Base-by-base conservation (phyloP, 208 protist genomes). In the Trypanosoma congolense region DNA sequence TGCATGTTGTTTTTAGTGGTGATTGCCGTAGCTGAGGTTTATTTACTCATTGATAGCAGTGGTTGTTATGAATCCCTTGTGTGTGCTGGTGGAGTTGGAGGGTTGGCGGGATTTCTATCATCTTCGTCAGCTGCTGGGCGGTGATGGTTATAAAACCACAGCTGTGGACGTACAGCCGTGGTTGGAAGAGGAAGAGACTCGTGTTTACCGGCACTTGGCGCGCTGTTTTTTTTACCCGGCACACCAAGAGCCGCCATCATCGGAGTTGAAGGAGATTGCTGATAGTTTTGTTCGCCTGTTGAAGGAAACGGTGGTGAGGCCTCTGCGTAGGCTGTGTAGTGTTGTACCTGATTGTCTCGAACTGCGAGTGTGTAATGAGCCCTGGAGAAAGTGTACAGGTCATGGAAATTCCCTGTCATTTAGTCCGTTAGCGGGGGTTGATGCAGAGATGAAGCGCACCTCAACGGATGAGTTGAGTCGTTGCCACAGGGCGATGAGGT, bases 211-310 rank as follows among this genome's bases (percentile, higher is more conserved):
- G 10, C 29, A 25, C 5, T 14, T 61, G 3, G 42, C 44, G 16
- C 30, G 31, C 3, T 45, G 45, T 29, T 61, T 51, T 53, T 22
- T 61, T n/a, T 29, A 54, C 31, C 56, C 45, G n/a, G 45, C 45
- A 2, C 50, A 33, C 18, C 44, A 53, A 2, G 33, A 51, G 19
- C 56, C 56, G 2, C 45, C 56, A 16, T 53, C 44, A 16, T 43
- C 45, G 3, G 56, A 51, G 21, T 3, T 54, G 2, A 33, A 45
- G 33, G 35, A 61, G 45, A 16, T 24, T 3, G 4, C 31, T 8
- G 22, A 43, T 2, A 33, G 22, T 6, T 61, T 61, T 25, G 53
- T 2, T 14, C 4, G 14, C 25, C 2, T 61, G 16, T 14, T 61
- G 29, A 9, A 16, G n/a, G 43, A 21, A 25, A 24, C 50, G 1